phyloP scores from a whole-genome alignment of 352 stramenopile species.

The Pythium pyrilobum region DNA sequence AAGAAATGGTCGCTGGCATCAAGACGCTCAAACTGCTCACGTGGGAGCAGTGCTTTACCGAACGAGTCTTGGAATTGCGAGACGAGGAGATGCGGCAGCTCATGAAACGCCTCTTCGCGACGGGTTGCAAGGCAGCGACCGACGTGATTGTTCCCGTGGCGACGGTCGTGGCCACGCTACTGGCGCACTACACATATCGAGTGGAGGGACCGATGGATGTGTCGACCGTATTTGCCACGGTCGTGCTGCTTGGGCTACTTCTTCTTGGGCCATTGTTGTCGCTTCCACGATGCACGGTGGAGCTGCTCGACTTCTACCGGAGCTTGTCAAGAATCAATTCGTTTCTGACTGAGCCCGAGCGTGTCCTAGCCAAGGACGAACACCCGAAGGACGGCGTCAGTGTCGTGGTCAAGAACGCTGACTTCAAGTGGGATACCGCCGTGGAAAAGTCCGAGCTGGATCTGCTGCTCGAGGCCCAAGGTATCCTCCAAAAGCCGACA shows the following conservation, averaged over 20 bases:
- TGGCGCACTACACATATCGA: constrained; percentile 49
- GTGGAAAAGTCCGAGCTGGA: constrained; percentile 22
- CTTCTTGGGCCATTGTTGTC: background rate
- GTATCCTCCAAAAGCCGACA: background rate
- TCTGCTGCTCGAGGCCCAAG: constrained; percentile 17
- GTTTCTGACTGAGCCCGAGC: constrained; percentile 7
- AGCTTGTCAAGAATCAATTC: constrained; percentile 28
- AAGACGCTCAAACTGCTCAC: constrained; percentile 96
- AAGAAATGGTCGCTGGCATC: constrained; percentile 90
- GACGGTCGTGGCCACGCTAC: constrained; percentile 42
- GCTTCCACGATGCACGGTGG: background rate
- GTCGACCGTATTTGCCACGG: background rate
- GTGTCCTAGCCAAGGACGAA: background rate
- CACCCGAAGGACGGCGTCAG: constrained; percentile 29
- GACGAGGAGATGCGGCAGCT: constrained; percentile 1
- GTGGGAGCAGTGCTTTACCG: constrained; percentile 85
- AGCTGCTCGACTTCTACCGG: constrained; percentile 16
- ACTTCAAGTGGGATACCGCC: constrained; percentile 70
- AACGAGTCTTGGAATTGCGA: constrained; percentile 40
- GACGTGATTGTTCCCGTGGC: constrained; percentile 31
- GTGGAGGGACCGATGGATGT: background rate
- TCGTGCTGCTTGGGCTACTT: constrained; percentile 4
- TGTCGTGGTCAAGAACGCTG: constrained; percentile 41
- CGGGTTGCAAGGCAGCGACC: background rate
- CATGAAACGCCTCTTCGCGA: background rate